Conservation (phyloP, 140 eudicot species). For the Erigeron philadelphicus region DNA sequence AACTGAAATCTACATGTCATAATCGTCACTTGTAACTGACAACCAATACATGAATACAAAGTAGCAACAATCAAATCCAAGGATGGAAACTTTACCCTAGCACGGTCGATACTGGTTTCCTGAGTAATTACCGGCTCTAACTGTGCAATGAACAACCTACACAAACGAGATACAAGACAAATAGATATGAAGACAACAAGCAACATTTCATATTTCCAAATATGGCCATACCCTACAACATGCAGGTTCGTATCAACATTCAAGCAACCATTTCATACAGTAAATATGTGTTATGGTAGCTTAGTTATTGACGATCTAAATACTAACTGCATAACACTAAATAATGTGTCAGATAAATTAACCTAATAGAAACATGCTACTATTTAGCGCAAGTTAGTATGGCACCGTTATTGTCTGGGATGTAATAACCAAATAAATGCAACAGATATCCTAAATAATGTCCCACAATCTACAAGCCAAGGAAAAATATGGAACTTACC, state of each 20-base stretch:
- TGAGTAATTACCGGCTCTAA: conserved; percentile 49
- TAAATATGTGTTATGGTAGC: not conserved
- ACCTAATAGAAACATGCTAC: conserved; percentile 6
- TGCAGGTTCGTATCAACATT: not conserved
- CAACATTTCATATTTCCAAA: conserved; percentile 5
- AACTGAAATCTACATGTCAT: not conserved
- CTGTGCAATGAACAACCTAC: conserved; percentile 64
- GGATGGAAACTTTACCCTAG: conserved; percentile 42
- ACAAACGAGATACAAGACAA: conserved; percentile 21
- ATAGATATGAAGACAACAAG: not conserved
- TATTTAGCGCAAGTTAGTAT: conserved; percentile 9
- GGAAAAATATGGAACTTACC: conserved; percentile 40
- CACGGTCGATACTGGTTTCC: conserved; percentile 35
- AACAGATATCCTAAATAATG: conserved; percentile 15
- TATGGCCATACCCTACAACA: conserved; percentile 8
- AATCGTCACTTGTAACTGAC: not conserved
- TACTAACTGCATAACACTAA: not conserved
- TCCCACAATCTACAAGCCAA: conserved; percentile 16
- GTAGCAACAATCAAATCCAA: not conserved
- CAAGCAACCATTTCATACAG: conserved; percentile 18
- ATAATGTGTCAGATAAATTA: conserved; percentile 3
- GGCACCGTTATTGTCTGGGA: conserved; percentile 14
- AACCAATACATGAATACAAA: not conserved
- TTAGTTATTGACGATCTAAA: conserved; percentile 3
- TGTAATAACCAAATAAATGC: conserved; percentile 11